A percentile compares a stretch with the other conserved stretches of the same genome.
These are phyloP conservation scores for Arabidopsis lyrata DNA, from an alignment of 441 rosid species.

Conservation along the genomic window DNA sequence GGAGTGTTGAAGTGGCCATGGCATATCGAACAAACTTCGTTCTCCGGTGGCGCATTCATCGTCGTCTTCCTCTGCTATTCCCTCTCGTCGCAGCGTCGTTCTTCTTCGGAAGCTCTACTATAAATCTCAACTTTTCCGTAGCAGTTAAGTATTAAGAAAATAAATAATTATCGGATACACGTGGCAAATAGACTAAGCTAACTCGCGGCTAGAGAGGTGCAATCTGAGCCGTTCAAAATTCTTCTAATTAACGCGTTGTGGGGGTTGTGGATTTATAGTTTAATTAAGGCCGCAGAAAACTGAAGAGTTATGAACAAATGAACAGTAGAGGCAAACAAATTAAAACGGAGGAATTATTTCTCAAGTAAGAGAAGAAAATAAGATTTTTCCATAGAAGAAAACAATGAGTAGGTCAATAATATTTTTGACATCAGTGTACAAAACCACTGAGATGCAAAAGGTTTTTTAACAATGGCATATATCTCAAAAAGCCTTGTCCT, in stretches of 20 bases:
- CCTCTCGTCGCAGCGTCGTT: background rate
- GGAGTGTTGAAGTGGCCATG: constrained; percentile 73
- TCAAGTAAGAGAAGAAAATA: background rate
- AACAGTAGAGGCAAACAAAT: constrained; percentile 5
- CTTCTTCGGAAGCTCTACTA: background rate
- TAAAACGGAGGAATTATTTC: background rate
- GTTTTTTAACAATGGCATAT: constrained; percentile 13
- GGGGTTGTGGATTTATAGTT: too few species aligned
- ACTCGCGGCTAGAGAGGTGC: background rate
- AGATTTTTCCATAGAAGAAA: background rate
- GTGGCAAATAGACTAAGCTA: background rate
- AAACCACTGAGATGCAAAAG: constrained; percentile 35
- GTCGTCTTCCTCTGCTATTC: background rate
- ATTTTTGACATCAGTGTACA: constrained; percentile 30
- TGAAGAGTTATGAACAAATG: background rate
- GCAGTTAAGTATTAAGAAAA: constrained; percentile 17
- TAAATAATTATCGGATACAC: background rate
- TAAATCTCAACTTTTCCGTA: background rate
- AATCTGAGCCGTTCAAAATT: constrained; percentile 18
- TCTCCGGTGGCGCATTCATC: constrained; percentile 75
- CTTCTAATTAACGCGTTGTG: too few species aligned
- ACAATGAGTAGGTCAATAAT: constrained; percentile 28
- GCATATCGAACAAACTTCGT: constrained; percentile 78
- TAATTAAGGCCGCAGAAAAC: too few species aligned
- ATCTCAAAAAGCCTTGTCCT: constrained; percentile 32